Evolutionary conservation across 495 filamentous ascomycete genomes (phyloP), one percentile per base, ranked within the genome.

Genomic region (Podospora bellae-mahoneyi): DNA sequence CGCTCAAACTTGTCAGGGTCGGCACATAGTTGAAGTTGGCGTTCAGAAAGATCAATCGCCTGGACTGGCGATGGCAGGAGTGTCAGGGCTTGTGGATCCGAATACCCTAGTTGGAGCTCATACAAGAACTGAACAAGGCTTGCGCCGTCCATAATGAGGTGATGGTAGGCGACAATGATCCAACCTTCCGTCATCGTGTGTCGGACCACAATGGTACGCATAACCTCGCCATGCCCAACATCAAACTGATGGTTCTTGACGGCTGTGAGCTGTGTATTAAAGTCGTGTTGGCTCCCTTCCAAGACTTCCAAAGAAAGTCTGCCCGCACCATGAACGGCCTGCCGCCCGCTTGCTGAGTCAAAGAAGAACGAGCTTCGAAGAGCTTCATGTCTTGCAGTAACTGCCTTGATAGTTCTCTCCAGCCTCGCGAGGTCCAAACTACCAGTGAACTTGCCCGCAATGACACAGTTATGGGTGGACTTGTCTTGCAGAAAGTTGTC

Each of bases 141-240:
- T 16, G 53, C 16, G 4, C 66, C 69, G 28, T 73, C 71, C 54
- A 73, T 58, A 9, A 62, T 55, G 5, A 73, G 66, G 55, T 71
- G 71, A 55, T 73, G 66, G 13, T 59, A 61, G n/a, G 62, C 61
- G 23, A 73, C 30, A 1, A 73, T 27, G 32, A 73, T 44, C 44
- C 44, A 48, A 13, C 0, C 15, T 10, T 48, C 39, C 39, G 10
- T 48, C 15, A 16, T 3, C 15, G 39, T 48, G 15, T 48, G 39
- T 16, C 15, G 39, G 13, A 48, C 9, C 0, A 48, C 15, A 16
- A 48, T 16, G 9, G 9, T 2, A 16, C 39, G 39, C 39, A 48
- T 48, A 13, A 48, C 15, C 39, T 48, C 39, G 39, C 39, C 39
- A 0, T 48, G 39, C 39, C 13, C 39, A 13, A 48, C 39, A 16